These are phyloP conservation scores for Globisporangium rhizosaccharum DNA, from an alignment of 352 stramenopile species.

Conservation along the genomic window DNA sequence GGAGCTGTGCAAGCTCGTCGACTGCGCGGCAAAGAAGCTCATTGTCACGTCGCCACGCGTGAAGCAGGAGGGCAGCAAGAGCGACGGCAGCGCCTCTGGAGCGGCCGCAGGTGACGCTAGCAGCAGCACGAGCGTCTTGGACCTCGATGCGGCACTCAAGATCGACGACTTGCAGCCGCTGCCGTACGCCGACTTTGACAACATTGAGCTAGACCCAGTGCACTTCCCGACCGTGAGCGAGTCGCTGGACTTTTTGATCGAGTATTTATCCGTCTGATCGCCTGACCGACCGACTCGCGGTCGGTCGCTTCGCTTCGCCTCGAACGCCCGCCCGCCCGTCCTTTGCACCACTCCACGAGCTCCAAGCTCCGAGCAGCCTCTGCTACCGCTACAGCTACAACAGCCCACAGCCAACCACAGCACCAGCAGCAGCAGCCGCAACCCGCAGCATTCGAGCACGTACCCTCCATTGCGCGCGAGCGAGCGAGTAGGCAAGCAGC, in stretches of 20 bases:
- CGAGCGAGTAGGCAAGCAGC: neutral
- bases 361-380: no score
- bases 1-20: conserved; percentile 51
- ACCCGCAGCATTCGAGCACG: neutral
- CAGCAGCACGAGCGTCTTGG: conserved; percentile 7
- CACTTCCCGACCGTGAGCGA: conserved; percentile 53
- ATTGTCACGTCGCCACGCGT: conserved; percentile 19
- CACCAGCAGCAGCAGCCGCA: neutral
- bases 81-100: neutral
- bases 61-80: conserved; percentile 6
- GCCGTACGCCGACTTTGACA: conserved; percentile 40
- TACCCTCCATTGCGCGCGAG: neutral
- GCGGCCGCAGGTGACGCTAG: neutral
- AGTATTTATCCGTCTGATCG: conserved; percentile 38
- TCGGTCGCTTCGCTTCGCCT: neutral
- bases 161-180: conserved; percentile 34
- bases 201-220: conserved; percentile 39
- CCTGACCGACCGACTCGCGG: neutral
- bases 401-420: neutral
- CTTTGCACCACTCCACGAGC: neutral
- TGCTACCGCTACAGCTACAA: neutral
- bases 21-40: conserved; percentile 41
- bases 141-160: conserved; percentile 21
- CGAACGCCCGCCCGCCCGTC: neutral
- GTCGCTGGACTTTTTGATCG: conserved; percentile 62